Evolutionary conservation across 306 rosid genomes (phyloP).

Genomic region (Castanea mollissima): DNA sequence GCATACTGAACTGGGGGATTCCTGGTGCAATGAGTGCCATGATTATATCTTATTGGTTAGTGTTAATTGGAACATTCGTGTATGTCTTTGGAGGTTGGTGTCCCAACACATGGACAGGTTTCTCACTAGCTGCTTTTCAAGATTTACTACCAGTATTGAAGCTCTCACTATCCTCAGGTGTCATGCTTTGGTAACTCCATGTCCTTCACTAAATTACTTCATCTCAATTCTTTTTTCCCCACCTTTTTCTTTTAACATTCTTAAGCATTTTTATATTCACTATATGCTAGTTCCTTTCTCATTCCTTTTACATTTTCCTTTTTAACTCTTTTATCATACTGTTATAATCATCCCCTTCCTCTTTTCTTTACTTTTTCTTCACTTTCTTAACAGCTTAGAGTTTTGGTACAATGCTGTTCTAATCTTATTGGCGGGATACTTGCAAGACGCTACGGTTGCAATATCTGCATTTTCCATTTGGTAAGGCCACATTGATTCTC

Average conservation of each 20-base stretch:
- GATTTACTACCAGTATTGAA: slow-evolving; percentile 59
- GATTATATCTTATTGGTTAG: slow-evolving; percentile 47
- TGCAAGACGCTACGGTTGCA: neutral
- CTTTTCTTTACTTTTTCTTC: too few species aligned
- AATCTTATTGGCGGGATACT: neutral
- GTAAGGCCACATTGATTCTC: neutral
- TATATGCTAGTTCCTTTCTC: too few species aligned
- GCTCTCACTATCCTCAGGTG: slow-evolving; percentile 58
- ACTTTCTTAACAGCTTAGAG: neutral
- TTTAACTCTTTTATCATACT: neutral
- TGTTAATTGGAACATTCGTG: slow-evolving; percentile 46
- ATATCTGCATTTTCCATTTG: slow-evolving; percentile 1
- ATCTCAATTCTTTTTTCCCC: too few species aligned
- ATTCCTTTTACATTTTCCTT: neutral
- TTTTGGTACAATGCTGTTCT: neutral
- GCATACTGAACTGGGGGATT: slow-evolving; percentile 31
- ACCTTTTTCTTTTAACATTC: too few species aligned
- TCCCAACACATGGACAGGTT: slow-evolving; percentile 49
- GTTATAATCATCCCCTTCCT: neutral
- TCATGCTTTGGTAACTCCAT: slow-evolving; percentile 51
- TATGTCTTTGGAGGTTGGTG: slow-evolving; percentile 57
- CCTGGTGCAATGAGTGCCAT: slow-evolving; percentile 47
- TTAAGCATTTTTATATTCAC: too few species aligned
- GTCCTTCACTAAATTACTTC: too few species aligned
- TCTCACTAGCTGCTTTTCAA: slow-evolving; percentile 42